phyloP scores from a whole-genome alignment of 148 eudicot genomes.

The Spergularia marina region DNA sequence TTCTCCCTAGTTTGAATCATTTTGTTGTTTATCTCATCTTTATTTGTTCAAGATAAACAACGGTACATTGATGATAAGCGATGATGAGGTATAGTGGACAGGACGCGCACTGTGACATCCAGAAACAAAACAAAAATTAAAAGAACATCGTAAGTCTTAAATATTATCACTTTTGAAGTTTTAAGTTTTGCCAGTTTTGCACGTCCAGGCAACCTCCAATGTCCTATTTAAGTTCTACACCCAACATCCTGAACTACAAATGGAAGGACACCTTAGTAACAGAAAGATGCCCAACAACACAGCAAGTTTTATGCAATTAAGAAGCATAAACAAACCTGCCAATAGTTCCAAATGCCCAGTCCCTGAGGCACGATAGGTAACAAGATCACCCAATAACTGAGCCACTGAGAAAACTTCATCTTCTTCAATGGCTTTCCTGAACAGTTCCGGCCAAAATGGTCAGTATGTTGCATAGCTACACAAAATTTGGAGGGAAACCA shows the following conservation, averaged over 20 bases:
- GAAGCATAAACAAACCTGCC: conserved; percentile 50
- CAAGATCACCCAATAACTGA: conserved; percentile 69
- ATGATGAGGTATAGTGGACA: background rate
- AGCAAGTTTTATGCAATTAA: background rate
- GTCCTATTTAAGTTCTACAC: background rate
- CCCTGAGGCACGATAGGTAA: conserved; percentile 75
- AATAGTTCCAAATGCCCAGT: conserved; percentile 75
- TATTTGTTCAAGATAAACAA: background rate
- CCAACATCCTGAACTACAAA: background rate
- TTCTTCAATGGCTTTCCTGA: conserved; percentile 56
- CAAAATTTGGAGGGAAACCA: conserved; percentile 7
- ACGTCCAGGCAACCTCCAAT: background rate
- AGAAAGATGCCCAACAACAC: background rate
- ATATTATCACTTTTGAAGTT: background rate
- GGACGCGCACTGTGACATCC: too few relatives aligned
- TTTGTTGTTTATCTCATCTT: background rate
- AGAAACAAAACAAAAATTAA: too few relatives aligned
- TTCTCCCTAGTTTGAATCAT: too few relatives aligned
- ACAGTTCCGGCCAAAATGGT: conserved; percentile 15
- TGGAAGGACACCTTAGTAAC: background rate
- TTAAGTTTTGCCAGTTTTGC: background rate
- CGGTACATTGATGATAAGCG: background rate
- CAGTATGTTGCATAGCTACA: background rate
- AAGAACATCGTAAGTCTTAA: too few relatives aligned
- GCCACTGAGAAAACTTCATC: conserved; percentile 83